Evolutionary conservation across 176 grass and related monocot genomes (phyloP).

Genomic region (Carex kokanica): DNA sequence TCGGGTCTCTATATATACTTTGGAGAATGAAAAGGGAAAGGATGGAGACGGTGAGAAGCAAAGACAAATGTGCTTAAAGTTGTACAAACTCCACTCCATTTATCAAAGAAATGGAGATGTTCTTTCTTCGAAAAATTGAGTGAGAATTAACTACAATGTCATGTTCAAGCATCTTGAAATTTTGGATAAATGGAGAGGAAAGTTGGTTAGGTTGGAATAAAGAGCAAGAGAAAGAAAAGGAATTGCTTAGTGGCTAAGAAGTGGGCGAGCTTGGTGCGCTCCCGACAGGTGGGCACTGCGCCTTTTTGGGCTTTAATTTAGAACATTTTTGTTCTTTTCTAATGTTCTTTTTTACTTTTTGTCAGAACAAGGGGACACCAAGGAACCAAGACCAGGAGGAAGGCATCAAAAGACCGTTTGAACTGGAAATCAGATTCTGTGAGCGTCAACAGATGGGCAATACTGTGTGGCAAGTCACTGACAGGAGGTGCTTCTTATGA

Average conservation of each 20-base stretch:
- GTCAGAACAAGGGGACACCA: background rate
- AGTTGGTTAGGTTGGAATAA: background rate
- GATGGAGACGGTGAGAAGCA: slow-evolving; percentile 2
- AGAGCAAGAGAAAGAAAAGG: background rate
- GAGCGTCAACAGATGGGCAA: background rate
- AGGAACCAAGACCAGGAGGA: background rate
- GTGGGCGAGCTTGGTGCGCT: background rate
- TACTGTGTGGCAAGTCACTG: background rate
- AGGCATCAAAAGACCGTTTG: slow-evolving; percentile 25
- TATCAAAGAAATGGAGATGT: background rate
- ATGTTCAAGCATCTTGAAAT: background rate
- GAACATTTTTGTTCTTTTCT: background rate
- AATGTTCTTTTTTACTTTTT: slow-evolving; percentile 21
- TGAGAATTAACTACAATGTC: no score
- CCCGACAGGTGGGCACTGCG: slow-evolving; percentile 12
- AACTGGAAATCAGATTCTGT: background rate
- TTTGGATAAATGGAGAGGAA: background rate
- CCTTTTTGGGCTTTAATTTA: background rate
- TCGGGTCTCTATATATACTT: background rate
- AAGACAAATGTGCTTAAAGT: slow-evolving; percentile 16
- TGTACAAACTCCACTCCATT: background rate
- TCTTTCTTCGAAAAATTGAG: no score
- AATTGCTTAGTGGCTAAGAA: slow-evolving; percentile 29
- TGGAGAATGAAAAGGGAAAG: background rate
- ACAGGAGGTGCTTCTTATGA: background rate